A percentile compares a stretch with the other conserved stretches of the same genome.
These are phyloP conservation scores for Capillidium rhysosporum DNA, from an alignment of 371 early-diverging fungal genomes.

Conservation along the genomic window DNA sequence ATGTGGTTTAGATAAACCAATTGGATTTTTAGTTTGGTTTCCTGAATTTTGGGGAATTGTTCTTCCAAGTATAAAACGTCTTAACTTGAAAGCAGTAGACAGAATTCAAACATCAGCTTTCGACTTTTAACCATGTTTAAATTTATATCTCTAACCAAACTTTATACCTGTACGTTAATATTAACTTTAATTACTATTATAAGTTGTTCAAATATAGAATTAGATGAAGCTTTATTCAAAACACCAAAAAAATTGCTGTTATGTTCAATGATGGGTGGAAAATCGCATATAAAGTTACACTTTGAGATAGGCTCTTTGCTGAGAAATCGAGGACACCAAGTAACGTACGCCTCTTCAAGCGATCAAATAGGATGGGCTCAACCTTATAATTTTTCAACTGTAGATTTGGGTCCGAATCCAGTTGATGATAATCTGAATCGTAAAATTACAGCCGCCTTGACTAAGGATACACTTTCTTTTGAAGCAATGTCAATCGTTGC, in stretches of 20 bases:
- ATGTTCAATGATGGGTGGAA: slow-evolving; percentile 4
- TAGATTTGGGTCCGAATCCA: background rate
- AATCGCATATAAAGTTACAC: slow-evolving; percentile 1
- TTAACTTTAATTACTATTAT: too few species aligned
- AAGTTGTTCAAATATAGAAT: too few species aligned
- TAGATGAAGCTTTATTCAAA: background rate
- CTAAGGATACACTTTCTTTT: slow-evolving; percentile 1
- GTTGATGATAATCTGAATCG: background rate
- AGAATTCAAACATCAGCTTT: too few species aligned
- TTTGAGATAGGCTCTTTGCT: background rate
- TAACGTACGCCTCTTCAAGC: background rate
- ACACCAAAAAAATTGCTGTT: slow-evolving; percentile 2
- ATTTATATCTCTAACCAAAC: too few species aligned
- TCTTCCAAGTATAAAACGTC: too few species aligned
- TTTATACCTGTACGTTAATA: too few species aligned
- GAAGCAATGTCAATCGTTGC: background rate
- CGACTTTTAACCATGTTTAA: too few species aligned
- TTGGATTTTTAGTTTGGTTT: too few species aligned
- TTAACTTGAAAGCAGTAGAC: too few species aligned
- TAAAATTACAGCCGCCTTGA: background rate
- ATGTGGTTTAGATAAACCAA: too few species aligned
- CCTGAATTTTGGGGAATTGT: too few species aligned
- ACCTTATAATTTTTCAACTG: background rate
- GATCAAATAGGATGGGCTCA: slow-evolving; percentile 5
- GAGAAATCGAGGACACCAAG: background rate